Evolutionary conservation across 164 flowering plant genomes (phyloP), one percentile per base, ranked within the genome.

Genomic region (Tetrastigma voinierianum): DNA sequence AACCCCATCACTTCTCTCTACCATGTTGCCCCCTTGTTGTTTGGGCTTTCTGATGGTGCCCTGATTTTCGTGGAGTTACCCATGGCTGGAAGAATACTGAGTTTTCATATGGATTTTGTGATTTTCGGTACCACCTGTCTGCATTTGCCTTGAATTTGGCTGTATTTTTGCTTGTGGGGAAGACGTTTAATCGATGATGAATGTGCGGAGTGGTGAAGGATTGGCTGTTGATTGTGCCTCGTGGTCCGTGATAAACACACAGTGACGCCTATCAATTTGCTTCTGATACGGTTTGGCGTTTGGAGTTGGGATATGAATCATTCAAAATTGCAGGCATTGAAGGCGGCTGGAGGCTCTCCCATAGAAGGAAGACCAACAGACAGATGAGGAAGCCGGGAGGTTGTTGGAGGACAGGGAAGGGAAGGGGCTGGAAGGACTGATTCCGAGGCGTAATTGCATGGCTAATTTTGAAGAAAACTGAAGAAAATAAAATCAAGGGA

Each of bases 161-260:
- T 0, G 86, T 82, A 59, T 82, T 82, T 71, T 63, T 82, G 56
- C 81, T 82, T 17, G 86, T 82, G 7, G 86, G 86, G 17, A 82
- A 82, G 72, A 82, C 86, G 24, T 82, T 83, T 1, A 83, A 4
- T 51, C 80, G 65, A 82, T 83, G n/a, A 82, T 82, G 86, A 82
- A 82, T 65, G 86, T 82, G 25, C 20, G 86, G 86, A 8, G 86
- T 82, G 11, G 86, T 82, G 10, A 82, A 82, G 77, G 86, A 82
- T 44, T 82, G 86, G 86, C 18, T 82, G 54, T 57, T 82, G 77
- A 82, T 82, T 40, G 86, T 0, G 80, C 80, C 60, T 82, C 86
- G 0, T 82, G 86, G 86, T 82, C 86, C 0, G 82, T 82, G 43
- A 82, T 82, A 46, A 80, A 80, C 76, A 82, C 52, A 82, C 86